Percentiles rank a stretch among this genome's conserved stretches.
Conservation (phyloP, 2,329 filamentous ascomycete species). For the Colletotrichum coccodes region DNA sequence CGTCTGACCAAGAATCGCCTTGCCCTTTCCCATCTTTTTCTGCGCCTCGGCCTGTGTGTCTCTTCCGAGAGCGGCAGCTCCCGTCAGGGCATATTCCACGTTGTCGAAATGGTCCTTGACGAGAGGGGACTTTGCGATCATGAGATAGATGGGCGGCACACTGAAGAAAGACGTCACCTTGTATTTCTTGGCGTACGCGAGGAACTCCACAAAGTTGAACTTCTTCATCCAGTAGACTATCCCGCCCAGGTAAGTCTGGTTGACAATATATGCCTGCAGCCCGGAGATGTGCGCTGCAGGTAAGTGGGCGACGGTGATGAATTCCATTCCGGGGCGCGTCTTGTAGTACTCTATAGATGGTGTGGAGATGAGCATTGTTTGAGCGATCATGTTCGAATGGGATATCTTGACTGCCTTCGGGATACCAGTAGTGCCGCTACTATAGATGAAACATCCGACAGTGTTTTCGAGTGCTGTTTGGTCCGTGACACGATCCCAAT, state of each 20-base stretch:
- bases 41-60: constrained; percentile 63
- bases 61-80: constrained; percentile 66
- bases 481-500: constrained; percentile 66
- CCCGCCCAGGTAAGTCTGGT: constrained; percentile 52
- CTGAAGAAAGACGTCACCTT: constrained; percentile 65
- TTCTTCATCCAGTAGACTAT: constrained; percentile 70
- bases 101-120: constrained; percentile 66
- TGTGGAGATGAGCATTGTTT: constrained; percentile 43
- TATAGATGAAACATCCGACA: constrained; percentile 56
- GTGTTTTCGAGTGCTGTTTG: constrained; percentile 51
- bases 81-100: constrained; percentile 58
- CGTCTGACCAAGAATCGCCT: constrained; percentile 58
- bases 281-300: constrained; percentile 59
- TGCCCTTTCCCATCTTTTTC: constrained; percentile 55
- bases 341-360: constrained; percentile 42
- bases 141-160: constrained; percentile 69
- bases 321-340: constrained; percentile 39
- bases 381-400: constrained; percentile 55
- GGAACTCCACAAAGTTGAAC: constrained; percentile 67
- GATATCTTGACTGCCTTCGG: constrained; percentile 59
- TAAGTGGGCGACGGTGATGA: constrained; percentile 52
- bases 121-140: constrained; percentile 65
- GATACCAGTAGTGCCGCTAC: constrained; percentile 59
- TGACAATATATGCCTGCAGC: constrained; percentile 54
- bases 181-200: constrained; percentile 60